Evolutionary conservation across 2,329 filamentous ascomycete genomes (phyloP), one percentile per base, ranked within the genome.

Genomic region (Exophiala viscosa): DNA sequence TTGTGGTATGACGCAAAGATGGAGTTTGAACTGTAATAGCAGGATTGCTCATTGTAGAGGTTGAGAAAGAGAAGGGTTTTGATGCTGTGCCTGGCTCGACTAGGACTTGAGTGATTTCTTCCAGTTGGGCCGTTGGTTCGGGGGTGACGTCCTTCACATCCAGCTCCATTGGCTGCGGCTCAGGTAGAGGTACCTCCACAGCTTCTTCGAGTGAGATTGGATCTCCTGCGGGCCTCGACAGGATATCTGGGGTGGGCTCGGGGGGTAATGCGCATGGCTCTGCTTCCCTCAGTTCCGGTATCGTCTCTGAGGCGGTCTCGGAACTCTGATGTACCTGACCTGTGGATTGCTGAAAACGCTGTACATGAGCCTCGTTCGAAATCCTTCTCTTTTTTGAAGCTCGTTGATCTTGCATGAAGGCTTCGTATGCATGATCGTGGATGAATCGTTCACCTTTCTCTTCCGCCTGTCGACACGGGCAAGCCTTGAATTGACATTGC

Each of bases 401-500:
- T 9, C 45, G 57, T 17, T 54, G 28, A 18, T 60, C 45, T 36
- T 55, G 53, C 18, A 60, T 23, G 17, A 43, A 50, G 10, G 50
- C 52, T 11, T 65, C 60, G 60, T 66, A 71, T n/a, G 66, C 64
- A 15, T 60, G 53, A 50, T 73, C 71, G 52, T 75, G 68, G 11
- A 72, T 62, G 57, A 73, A 75, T 31, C 64, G 62, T 17, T 63
- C 62, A 5, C 71, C 72, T 18, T 69, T 60, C 15, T 65, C 63
- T 55, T 77, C 75, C 6, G 73, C 72, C 44, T 75, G 52, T 20
- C 74, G 69, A 60, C 75, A 78, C 6, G 72, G 70, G 61, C 75
- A 78, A 47, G 69, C 66, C 51, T 72, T 67, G 54, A 77, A 76
- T 57, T 76, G 72, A 50, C 75, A 78, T 58, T 77, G 73, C 62